Evolutionary conservation across 148 eudicot genomes (phyloP), one percentile per base, ranked within the genome.

Genomic region (Vaccinium myrtillus): DNA sequence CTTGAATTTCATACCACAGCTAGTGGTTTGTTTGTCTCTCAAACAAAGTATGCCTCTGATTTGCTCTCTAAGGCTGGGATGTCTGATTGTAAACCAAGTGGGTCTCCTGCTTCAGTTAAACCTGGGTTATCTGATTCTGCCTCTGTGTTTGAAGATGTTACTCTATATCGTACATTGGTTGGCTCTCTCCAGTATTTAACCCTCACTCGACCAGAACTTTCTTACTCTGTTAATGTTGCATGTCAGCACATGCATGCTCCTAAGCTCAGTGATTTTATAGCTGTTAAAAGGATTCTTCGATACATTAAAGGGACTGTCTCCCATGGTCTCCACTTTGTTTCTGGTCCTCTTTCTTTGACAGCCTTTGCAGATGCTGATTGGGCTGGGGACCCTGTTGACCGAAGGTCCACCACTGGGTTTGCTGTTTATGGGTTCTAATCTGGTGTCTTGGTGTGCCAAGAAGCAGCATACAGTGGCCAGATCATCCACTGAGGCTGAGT

Each of bases 91-190:
- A 70, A 25, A 1, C 75, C 75, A 11, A 10, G 18, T n/a, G 5
- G 2, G 1, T 13, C 43, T 14, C 6, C 19, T 10, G 1, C 75
- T 13, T 27, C 2, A 4, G 2, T 27, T 11, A 27, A 12, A 12
- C 23, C n/a, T 58, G 6, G 6, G 5, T 1, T 13, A 0, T 11
- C 0, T 32, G 0, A 3, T 16, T 16, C 4, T 58, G 8, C 16
- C 9, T 4, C 63, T 4, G 2, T 4, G 0, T 5, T 58, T 58
- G 6, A 4, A 0, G 71, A 65, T 23, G 23, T 5, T n/a, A 2
- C 0, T 0, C 3, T n/a, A 2, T 65, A 65, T 23, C 8, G 71
- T 6, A 21, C 12, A 0, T 0, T 1, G 0, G 71, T 65, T n/a
- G 32, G 27, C 0, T 21, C 30, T n/a, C 8, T 65, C 1, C 3